Conservation (phyloP, 192 early-diverging fungal genomes). For the Coemansia sp. region DNA sequence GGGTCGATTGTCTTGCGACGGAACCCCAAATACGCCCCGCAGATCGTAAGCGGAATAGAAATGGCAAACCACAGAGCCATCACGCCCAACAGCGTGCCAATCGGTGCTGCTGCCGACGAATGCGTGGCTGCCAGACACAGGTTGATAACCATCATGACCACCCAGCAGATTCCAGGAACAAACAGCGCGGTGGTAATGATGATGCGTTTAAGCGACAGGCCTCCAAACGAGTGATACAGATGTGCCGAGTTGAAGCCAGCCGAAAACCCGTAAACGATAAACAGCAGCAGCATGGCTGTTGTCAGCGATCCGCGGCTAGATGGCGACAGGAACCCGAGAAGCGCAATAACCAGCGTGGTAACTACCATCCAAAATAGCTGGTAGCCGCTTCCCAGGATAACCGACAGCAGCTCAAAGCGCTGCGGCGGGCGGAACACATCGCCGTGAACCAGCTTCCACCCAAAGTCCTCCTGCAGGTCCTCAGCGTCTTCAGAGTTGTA, state of each 20-base stretch:
- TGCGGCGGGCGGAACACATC: constrained; percentile 94
- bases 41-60: constrained; percentile 77
- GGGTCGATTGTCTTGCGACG: constrained; percentile 65
- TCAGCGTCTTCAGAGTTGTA: constrained; percentile 75
- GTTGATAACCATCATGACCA: constrained; percentile 70
- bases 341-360: constrained; percentile 80
- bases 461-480: constrained; percentile 89
- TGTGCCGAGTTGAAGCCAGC: constrained; percentile 90
- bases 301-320: constrained; percentile 88
- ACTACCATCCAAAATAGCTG: constrained; percentile 74
- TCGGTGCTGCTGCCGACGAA: constrained; percentile 88
- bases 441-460: constrained; percentile 96
- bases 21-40: constrained; percentile 73
- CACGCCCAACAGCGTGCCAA: constrained; percentile 78
- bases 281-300: constrained; percentile 91
- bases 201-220: constrained; percentile 82
- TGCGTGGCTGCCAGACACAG: constrained; percentile 75
- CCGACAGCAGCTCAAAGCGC: constrained; percentile 70
- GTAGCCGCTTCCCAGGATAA: constrained; percentile 81
- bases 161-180: constrained; percentile 67
- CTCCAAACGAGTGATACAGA: constrained; percentile 91
- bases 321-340: constrained; percentile 92
- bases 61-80: constrained; percentile 79
- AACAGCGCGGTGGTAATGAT: constrained; percentile 77
- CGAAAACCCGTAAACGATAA: constrained; percentile 80